phyloP scores from a whole-genome alignment of 106 monocot genomes.

The Cymbidium sinense region DNA sequence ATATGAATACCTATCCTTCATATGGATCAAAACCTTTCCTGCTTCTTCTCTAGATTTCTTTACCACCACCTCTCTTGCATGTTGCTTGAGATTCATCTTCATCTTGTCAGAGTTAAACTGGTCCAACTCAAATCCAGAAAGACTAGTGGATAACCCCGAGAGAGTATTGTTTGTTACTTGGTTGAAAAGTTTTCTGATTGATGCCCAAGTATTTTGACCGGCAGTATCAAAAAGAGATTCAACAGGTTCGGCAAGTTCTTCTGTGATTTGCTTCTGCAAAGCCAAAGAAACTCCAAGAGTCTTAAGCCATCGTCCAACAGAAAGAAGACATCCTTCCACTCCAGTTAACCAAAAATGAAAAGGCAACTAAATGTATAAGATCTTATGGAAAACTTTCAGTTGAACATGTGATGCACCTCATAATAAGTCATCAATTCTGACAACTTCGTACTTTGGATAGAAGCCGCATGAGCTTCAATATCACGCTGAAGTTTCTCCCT shows the following conservation, averaged over 20 bases:
- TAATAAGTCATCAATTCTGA: conserved; percentile 32
- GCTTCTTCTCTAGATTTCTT: conserved; percentile 72
- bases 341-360: background rate
- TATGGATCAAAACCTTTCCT: conserved; percentile 46
- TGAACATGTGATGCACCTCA: conserved; percentile 26
- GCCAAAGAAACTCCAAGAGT: background rate
- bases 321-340: background rate
- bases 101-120: conserved; percentile 24
- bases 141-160: conserved; percentile 28
- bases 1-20: conserved; percentile 45
- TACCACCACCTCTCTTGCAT: conserved; percentile 47
- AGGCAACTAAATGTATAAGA: too few species aligned
- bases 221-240: conserved; percentile 43
- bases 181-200: conserved; percentile 50
- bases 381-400: background rate
- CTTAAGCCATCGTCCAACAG: background rate
- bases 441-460: conserved; percentile 30
- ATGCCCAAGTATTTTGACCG: conserved; percentile 51
- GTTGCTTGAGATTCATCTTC: conserved; percentile 39
- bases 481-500: conserved; percentile 44
- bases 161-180: conserved; percentile 30
- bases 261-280: conserved; percentile 40
- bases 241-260: conserved; percentile 49
- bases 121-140: conserved; percentile 65
- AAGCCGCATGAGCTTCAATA: conserved; percentile 36